Evolutionary conservation across 805 yeast genomes (phyloP).

Genomic region (Metschnikowia reukaufii): DNA sequence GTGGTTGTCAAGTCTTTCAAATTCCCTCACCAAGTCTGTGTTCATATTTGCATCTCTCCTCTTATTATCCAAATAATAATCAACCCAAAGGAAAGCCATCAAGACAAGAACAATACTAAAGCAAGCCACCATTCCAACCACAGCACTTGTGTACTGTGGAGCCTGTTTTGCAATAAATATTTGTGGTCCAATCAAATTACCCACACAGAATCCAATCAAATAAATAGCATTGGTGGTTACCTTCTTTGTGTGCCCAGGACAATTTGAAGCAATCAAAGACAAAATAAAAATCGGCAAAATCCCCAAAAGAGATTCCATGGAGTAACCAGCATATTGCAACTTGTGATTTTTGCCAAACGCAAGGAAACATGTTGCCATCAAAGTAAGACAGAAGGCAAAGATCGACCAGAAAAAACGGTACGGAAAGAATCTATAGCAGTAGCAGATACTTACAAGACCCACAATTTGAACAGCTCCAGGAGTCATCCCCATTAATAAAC

Average conservation of each 20-base stretch:
- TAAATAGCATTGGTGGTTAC: slow-evolving; percentile 44
- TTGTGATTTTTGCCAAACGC: slow-evolving; percentile 39
- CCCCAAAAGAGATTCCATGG: slow-evolving; percentile 35
- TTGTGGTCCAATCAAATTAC: slow-evolving; percentile 58
- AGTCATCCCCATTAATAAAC: slow-evolving; percentile 48
- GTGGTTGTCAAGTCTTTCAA: slow-evolving; percentile 35
- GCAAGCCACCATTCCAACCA: slow-evolving; percentile 41
- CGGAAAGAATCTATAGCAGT: slow-evolving; percentile 24
- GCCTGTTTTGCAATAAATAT: slow-evolving; percentile 44
- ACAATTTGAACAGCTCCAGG: slow-evolving; percentile 48
- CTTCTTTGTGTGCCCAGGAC: slow-evolving; percentile 60
- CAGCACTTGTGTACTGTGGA: slow-evolving; percentile 43
- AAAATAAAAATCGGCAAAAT: slow-evolving; percentile 31
- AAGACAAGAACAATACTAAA: slow-evolving; percentile 25
- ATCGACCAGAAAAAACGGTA: slow-evolving; percentile 34
- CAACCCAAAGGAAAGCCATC: slow-evolving; percentile 26
- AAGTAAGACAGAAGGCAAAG: slow-evolving; percentile 22
- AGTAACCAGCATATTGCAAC: slow-evolving; percentile 29
- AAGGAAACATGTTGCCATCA: slow-evolving; percentile 37
- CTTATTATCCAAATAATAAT: slow-evolving; percentile 37
- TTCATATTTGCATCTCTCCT: slow-evolving; percentile 30
- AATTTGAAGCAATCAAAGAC: slow-evolving; percentile 45
- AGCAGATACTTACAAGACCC: slow-evolving; percentile 35
- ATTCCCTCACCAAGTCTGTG: slow-evolving; percentile 21
- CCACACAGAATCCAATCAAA: slow-evolving; percentile 52